Conservation (phyloP, 2,329 filamentous ascomycete species). For the Exserohilum rostratum region DNA sequence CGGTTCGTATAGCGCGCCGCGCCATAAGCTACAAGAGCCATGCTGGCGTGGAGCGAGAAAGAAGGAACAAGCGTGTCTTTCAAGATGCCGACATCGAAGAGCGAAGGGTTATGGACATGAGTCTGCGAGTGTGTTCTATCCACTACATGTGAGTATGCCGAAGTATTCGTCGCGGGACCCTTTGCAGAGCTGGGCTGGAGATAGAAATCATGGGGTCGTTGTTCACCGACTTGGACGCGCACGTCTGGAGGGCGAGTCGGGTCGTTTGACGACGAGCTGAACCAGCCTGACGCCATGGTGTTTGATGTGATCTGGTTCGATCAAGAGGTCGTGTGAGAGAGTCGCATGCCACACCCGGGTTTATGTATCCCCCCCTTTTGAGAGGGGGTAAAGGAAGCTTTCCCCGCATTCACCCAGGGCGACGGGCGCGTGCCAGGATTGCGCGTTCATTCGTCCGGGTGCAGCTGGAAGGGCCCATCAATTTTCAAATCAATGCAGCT, state of each 20-base stretch:
- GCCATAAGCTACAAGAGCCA: conserved; percentile 60
- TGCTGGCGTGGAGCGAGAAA: conserved; percentile 59
- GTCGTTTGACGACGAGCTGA: conserved; percentile 28
- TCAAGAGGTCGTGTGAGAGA: conserved; percentile 2
- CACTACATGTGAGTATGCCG: conserved; percentile 15
- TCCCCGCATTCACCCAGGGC: conserved; percentile 30
- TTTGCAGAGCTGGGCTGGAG: conserved; percentile 31
- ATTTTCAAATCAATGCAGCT: not conserved
- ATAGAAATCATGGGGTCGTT: conserved; percentile 43
- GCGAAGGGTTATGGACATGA: conserved; percentile 38
- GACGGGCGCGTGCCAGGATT: conserved; percentile 10
- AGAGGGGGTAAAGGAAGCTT: conserved; percentile 17
- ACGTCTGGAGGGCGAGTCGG: conserved; percentile 36
- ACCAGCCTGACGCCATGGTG: conserved; percentile 39
- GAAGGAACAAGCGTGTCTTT: conserved; percentile 62
- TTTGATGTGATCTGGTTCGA: not conserved
- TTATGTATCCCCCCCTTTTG: conserved; percentile 13
- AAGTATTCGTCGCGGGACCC: conserved; percentile 11
- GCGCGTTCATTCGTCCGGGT: conserved; percentile 13
- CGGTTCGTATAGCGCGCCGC: conserved; percentile 59
- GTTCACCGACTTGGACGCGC: conserved; percentile 39
- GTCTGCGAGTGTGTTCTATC: conserved; percentile 42
- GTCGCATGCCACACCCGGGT: conserved; percentile 1
- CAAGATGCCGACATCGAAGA: conserved; percentile 58
- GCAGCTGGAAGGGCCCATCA: not conserved